Conservation (phyloP, 2,329 filamentous ascomycete species). For the Phialemoniopsis sp. region DNA sequence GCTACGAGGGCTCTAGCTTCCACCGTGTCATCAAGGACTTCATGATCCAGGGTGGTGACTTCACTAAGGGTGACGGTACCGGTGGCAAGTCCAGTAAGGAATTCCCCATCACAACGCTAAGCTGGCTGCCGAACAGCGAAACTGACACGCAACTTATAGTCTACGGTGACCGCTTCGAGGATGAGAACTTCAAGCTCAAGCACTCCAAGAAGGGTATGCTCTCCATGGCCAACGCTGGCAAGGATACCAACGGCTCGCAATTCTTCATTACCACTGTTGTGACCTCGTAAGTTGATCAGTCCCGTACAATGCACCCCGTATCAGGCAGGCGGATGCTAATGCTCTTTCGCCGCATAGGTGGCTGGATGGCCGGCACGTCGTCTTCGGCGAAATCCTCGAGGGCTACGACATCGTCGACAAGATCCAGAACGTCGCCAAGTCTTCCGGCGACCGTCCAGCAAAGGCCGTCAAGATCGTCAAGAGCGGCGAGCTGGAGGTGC, state of each 20-base stretch:
- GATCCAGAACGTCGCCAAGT: conserved; percentile 70
- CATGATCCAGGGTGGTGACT: conserved; percentile 91
- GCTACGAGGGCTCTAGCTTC: conserved; percentile 78
- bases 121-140: neutral
- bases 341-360: conserved; percentile 43
- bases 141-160: conserved; percentile 37
- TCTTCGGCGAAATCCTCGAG: conserved; percentile 86
- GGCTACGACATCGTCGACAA: conserved; percentile 76
- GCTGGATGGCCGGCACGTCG: conserved; percentile 81
- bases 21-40: conserved; percentile 88
- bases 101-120: neutral
- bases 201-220: conserved; percentile 81
- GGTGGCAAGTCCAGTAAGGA: conserved; percentile 78
- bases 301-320: neutral
- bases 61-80: conserved; percentile 77
- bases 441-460: conserved; percentile 62
- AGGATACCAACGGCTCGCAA: conserved; percentile 83
- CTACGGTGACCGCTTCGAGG: conserved; percentile 78
- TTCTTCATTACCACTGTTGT: conserved; percentile 88
- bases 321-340: neutral
- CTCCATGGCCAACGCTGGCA: conserved; percentile 82
- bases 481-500: conserved; percentile 79
- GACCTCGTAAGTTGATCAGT: conserved; percentile 55
- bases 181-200: conserved; percentile 96
- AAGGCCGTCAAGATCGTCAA: conserved; percentile 72